phyloP scores from a whole-genome alignment of 2,329 filamentous ascomycete genomes.

The Neophaeococcomyces aloes region DNA sequence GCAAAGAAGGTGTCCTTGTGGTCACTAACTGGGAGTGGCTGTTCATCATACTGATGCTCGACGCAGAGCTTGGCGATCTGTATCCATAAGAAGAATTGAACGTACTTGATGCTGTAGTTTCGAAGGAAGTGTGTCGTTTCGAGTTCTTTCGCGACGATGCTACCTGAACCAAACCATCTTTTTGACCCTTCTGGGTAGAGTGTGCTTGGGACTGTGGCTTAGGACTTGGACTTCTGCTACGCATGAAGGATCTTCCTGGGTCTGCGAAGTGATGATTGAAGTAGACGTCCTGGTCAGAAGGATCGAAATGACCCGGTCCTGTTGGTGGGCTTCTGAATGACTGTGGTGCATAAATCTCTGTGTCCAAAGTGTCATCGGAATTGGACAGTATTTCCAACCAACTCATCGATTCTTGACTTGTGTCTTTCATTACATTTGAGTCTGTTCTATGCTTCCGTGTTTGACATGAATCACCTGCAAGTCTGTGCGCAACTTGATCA shows the following conservation, averaged over 20 bases:
- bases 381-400: too few species aligned
- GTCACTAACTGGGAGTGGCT: background rate
- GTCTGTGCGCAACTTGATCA: too few species aligned
- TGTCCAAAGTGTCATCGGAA: too few species aligned
- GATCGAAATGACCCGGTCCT: constrained; percentile 36
- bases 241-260: background rate
- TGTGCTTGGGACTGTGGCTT: background rate
- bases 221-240: background rate
- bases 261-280: background rate
- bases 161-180: background rate
- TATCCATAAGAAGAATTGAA: background rate
- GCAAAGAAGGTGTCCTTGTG: too few species aligned
- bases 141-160: background rate
- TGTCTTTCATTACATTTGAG: too few species aligned
- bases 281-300: background rate
- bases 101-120: too few species aligned
- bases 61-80: background rate
- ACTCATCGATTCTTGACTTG: too few species aligned
- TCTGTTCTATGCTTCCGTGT: too few species aligned
- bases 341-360: background rate
- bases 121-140: too few species aligned
- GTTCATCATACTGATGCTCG: background rate
- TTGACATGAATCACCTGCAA: too few species aligned
- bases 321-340: constrained; percentile 28
- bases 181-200: background rate